Evolutionary conservation across 495 filamentous ascomycete genomes (phyloP).

Genomic region (Aspergillus ostianus): DNA sequence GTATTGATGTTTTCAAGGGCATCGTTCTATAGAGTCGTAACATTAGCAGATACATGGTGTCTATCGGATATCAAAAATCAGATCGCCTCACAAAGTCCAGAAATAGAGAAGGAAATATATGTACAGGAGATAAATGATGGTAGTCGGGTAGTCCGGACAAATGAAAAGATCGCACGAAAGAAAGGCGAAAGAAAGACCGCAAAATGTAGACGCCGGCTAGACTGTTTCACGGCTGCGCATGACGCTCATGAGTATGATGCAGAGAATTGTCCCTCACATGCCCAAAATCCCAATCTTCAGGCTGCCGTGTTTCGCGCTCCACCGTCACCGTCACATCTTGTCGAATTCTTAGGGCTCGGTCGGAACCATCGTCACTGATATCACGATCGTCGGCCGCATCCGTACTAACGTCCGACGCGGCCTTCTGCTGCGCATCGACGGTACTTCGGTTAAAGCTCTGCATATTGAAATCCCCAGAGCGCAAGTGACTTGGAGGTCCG

Average conservation of each 20-base stretch:
- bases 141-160: not conserved
- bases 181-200: not conserved
- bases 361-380: slow-evolving; percentile 42
- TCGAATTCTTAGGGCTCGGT: slow-evolving; percentile 42
- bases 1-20: not conserved
- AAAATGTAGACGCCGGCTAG: not conserved
- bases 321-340: slow-evolving; percentile 49
- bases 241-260: not conserved
- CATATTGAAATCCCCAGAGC: slow-evolving; percentile 37
- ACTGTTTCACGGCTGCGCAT: slow-evolving; percentile 15
- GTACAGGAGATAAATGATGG: not conserved
- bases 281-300: slow-evolving; percentile 21
- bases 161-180: slow-evolving; percentile 1
- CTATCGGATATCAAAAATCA: no score
- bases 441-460: slow-evolving; percentile 30
- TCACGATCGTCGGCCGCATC: slow-evolving; percentile 30
- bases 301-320: slow-evolving; percentile 33
- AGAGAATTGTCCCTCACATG: not conserved
- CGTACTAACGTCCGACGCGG: slow-evolving; percentile 33
- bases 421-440: slow-evolving; percentile 30
- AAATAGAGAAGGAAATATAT: not conserved
- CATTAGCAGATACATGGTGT: not conserved
- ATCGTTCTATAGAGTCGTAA: not conserved
- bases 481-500: slow-evolving; percentile 32
- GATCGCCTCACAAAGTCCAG: no score